A percentile compares a stretch with the other conserved stretches of the same genome.
These are phyloP conservation scores for Medicago truncatula DNA, from an alignment of 306 rosid species.

Conservation along the genomic window MtrunA17r5.0-ANR NC_053046.1:20059501-20060000, in stretches of 20 bases:
- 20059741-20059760: neutral
- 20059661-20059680: conserved; percentile 41
- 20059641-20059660: conserved; percentile 39
- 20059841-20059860: neutral
- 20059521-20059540: conserved; percentile 43
- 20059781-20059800: no score
- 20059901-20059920: no score
- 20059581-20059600: conserved; percentile 34
- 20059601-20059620: conserved; percentile 38
- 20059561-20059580: conserved; percentile 41
- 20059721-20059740: conserved; percentile 6
- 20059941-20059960: no score
- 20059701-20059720: neutral
- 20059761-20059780: no score
- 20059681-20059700: conserved; percentile 33
- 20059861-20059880: no score
- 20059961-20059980: no score
- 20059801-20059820: no score
- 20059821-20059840: neutral
- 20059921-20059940: no score
- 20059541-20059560: conserved; percentile 48
- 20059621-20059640: conserved; percentile 38
- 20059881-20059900: no score
- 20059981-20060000: no score
- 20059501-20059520: conserved; percentile 10